Conservation (phyloP, 2,329 filamentous ascomycete genomes). For the Epichloe amarillans region DNA sequence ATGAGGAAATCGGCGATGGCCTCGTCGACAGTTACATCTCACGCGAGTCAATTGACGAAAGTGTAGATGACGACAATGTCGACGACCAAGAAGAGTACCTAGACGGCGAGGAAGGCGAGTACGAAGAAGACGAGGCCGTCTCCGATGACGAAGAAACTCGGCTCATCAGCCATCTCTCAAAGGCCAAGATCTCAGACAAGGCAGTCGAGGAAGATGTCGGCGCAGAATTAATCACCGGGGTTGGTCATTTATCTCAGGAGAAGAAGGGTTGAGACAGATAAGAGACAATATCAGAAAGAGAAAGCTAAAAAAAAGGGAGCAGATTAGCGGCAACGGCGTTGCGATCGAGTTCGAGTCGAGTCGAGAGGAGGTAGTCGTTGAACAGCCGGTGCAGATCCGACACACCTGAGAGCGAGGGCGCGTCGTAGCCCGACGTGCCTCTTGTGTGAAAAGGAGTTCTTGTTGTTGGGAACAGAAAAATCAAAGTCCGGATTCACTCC, state of each 20-base stretch:
- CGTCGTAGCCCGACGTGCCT: not conserved
- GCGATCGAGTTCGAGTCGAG: not conserved
- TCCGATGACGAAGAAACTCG: slow-evolving; percentile 10
- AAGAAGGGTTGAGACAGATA: slow-evolving; percentile 19
- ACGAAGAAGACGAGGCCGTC: slow-evolving; percentile 23
- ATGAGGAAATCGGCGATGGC: slow-evolving; percentile 26
- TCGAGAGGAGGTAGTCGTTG: slow-evolving; percentile 7
- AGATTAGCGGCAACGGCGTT: slow-evolving; percentile 7
- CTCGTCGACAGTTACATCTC: slow-evolving; percentile 45
- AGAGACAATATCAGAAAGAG: slow-evolving; percentile 18
- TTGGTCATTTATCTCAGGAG: slow-evolving; percentile 33
- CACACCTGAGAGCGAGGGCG: not conserved
- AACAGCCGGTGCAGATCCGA: slow-evolving; percentile 17
- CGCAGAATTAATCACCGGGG: slow-evolving; percentile 46
- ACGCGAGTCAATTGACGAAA: slow-evolving; percentile 32
- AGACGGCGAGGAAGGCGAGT: slow-evolving; percentile 23
- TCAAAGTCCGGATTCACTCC: no score
- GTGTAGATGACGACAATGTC: slow-evolving; percentile 24
- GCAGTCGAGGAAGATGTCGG: slow-evolving; percentile 30
- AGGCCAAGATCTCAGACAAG: slow-evolving; percentile 5
- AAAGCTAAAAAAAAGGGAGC: slow-evolving; percentile 16
- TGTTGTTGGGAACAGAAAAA: no score
- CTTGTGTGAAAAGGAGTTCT: no score
- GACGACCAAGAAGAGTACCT: slow-evolving; percentile 27
- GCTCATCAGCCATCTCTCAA: slow-evolving; percentile 7